phyloP scores from a whole-genome alignment of 2,329 filamentous ascomycete species.

The Talaromyces sp. region DNA sequence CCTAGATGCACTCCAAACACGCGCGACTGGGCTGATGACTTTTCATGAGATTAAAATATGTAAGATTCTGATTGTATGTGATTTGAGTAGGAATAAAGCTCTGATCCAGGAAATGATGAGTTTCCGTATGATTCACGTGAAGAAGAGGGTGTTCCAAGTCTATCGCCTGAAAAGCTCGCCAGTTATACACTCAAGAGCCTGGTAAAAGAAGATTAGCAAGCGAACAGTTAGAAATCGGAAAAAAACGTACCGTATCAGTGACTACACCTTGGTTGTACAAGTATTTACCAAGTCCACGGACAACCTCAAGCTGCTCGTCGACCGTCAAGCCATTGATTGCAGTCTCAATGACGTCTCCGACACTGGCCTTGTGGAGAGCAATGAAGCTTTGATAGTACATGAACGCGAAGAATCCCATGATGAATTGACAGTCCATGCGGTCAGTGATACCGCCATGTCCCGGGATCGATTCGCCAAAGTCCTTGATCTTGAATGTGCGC shows the following conservation, averaged over 20 bases:
- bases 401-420: slow-evolving; percentile 98
- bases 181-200: slow-evolving; percentile 38
- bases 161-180: slow-evolving; percentile 34
- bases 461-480: slow-evolving; percentile 97
- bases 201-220: slow-evolving; percentile 22
- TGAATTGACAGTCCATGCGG: slow-evolving; percentile 99
- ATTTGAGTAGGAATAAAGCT: background rate
- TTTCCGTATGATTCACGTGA: background rate
- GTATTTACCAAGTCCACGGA: slow-evolving; percentile 60
- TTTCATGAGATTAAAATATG: slow-evolving; percentile 8
- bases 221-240: background rate
- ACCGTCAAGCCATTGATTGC: slow-evolving; percentile 83
- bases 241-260: slow-evolving; percentile 48
- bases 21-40: background rate
- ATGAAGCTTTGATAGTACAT: slow-evolving; percentile 99
- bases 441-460: slow-evolving; percentile 98
- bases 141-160: background rate
- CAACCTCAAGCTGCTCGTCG: slow-evolving; percentile 83
- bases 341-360: slow-evolving; percentile 83
- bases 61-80: background rate
- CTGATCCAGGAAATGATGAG: background rate
- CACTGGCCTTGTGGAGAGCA: slow-evolving; percentile 76
- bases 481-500: slow-evolving; percentile 99
- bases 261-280: slow-evolving; percentile 61
- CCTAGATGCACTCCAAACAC: slow-evolving; percentile 3